These are phyloP conservation scores for Aegilops longissima DNA, from an alignment of 176 grass and related monocot species.

Conservation along the genomic window DNA sequence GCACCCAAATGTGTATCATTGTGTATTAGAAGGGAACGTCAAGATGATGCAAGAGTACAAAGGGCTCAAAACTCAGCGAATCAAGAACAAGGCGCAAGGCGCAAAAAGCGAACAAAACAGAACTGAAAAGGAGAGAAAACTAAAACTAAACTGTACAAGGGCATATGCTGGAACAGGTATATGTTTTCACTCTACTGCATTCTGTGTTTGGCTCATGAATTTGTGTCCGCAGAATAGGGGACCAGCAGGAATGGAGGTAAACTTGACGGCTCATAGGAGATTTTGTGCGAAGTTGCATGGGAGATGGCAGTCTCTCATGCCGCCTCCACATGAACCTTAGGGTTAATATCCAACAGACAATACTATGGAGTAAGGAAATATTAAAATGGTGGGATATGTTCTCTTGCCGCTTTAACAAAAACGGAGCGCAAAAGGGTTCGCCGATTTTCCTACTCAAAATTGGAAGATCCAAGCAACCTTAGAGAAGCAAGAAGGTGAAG, in stretches of 20 bases:
- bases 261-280: neutral
- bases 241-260: neutral
- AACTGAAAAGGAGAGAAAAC: no score
- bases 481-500: constrained; percentile 3
- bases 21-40: no score
- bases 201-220: neutral
- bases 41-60: no score
- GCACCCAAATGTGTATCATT: no score
- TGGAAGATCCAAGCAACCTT: neutral
- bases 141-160: no score
- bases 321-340: neutral
- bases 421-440: neutral
- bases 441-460: neutral
- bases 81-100: no score
- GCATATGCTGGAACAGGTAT: neutral
- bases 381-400: constrained; percentile 2
- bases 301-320: neutral
- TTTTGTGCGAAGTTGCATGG: constrained; percentile 3
- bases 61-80: no score
- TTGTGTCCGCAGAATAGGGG: neutral
- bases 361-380: neutral
- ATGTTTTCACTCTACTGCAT: constrained; percentile 1
- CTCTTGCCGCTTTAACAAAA: neutral
- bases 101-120: no score
- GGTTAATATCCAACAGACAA: neutral